Percentiles rank a stretch among this genome's conserved stretches.
Conservation (phyloP, 345 rosid species). For the Eucalyptus shirleyi region DNA sequence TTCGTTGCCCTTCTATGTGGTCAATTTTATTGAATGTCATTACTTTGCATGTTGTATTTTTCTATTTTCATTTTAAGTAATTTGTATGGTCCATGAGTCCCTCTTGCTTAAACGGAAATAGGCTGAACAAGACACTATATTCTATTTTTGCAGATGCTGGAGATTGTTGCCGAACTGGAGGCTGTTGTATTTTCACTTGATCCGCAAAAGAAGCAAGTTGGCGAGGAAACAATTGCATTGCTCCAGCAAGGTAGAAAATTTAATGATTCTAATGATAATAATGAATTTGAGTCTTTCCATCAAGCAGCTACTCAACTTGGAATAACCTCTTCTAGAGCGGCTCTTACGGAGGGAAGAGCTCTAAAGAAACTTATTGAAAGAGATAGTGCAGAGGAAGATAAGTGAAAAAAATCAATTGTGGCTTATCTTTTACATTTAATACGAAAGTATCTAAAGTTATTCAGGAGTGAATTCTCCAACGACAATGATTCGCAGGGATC, state of each 20-base stretch:
- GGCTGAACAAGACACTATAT: background rate
- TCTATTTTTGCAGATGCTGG: slow-evolving; percentile 50
- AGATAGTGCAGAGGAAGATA: slow-evolving; percentile 89
- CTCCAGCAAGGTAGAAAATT: slow-evolving; percentile 82
- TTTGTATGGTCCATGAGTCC: background rate
- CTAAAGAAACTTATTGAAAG: slow-evolving; percentile 81
- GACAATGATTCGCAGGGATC: slow-evolving; percentile 89
- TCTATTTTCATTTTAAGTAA: background rate
- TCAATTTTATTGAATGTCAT: background rate
- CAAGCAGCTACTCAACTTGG: slow-evolving; percentile 68
- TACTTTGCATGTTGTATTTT: background rate
- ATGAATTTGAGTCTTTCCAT: slow-evolving; percentile 79
- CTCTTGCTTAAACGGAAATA: background rate
- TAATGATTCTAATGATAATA: slow-evolving; percentile 38
- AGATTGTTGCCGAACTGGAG: slow-evolving; percentile 65
- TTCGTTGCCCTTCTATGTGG: background rate
- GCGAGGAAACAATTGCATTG: slow-evolving; percentile 69
- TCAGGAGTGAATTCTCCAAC: slow-evolving; percentile 63
- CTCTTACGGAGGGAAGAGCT: slow-evolving; percentile 85
- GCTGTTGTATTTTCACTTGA: slow-evolving; percentile 44
- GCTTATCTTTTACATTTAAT: slow-evolving; percentile 85
- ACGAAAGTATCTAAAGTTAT: slow-evolving; percentile 86
- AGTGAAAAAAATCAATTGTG: slow-evolving; percentile 83
- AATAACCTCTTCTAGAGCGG: slow-evolving; percentile 79
- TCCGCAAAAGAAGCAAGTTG: slow-evolving; percentile 82